Conservation (phyloP, 345 rosid genomes). For the Erodium maritimum region DNA sequence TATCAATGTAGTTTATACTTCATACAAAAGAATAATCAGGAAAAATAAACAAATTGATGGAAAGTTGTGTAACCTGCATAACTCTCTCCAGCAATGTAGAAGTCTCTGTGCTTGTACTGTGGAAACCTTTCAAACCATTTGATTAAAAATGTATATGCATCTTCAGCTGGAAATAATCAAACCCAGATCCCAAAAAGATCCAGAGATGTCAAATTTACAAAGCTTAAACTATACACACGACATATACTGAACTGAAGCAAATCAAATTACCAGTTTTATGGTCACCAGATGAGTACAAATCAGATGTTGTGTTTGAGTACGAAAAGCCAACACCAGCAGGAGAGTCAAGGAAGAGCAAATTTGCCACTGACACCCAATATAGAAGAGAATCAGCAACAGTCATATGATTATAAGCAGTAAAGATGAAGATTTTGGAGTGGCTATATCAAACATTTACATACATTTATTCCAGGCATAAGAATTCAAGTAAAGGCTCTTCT, state of each 20-base stretch:
- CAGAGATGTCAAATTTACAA: neutral
- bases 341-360: slow-evolving; percentile 81
- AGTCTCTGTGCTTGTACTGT: slow-evolving; percentile 81
- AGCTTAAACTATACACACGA: neutral
- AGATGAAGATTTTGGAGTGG: neutral
- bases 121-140: slow-evolving; percentile 95
- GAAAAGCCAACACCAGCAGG: slow-evolving; percentile 99
- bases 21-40: neutral
- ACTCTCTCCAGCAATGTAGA: slow-evolving; percentile 94
- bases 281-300: slow-evolving; percentile 76
- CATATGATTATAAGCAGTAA: neutral
- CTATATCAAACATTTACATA: slow-evolving; percentile 14
- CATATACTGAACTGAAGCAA: neutral
- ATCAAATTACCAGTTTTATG: slow-evolving; percentile 57
- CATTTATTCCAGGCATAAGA: slow-evolving; percentile 76
- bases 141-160: slow-evolving; percentile 64
- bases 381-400: neutral
- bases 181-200: slow-evolving; percentile 6
- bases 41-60: neutral
- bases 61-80: slow-evolving; percentile 52
- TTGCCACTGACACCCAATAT: slow-evolving; percentile 52
- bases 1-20: neutral
- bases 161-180: slow-evolving; percentile 57
- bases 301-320: slow-evolving; percentile 68
- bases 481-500: slow-evolving; percentile 59